These are phyloP conservation scores for Quillaja saponaria DNA, from an alignment of 306 rosid genomes.

Conservation along the genomic window DNA sequence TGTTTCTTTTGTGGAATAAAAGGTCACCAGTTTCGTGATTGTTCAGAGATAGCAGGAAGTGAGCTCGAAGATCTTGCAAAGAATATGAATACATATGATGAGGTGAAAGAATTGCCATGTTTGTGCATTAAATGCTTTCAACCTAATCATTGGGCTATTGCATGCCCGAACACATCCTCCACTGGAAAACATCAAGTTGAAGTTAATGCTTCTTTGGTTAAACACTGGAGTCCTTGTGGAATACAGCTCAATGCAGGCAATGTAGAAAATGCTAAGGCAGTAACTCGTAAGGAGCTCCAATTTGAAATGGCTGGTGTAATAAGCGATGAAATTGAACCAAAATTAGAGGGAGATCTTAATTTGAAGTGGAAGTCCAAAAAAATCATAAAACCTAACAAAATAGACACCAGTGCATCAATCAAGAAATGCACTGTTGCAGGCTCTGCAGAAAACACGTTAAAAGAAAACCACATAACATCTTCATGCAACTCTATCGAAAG, in stretches of 20 bases:
- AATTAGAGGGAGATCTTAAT: constrained; percentile 30
- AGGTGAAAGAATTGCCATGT: constrained; percentile 37
- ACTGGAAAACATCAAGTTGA: constrained; percentile 37
- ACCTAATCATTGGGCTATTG: constrained; percentile 63
- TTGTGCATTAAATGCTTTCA: constrained; percentile 56
- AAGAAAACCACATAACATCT: constrained; percentile 40
- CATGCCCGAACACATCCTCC: constrained; percentile 52
- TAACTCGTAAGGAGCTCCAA: constrained; percentile 25
- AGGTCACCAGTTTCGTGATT: constrained; percentile 63
- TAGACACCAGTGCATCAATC: constrained; percentile 33
- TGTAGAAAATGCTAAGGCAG: constrained; percentile 38
- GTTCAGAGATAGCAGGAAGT: constrained; percentile 42
- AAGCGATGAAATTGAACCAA: constrained; percentile 29
- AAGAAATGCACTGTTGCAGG: constrained; percentile 37
- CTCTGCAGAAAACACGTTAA: constrained; percentile 38
- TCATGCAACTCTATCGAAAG: constrained; percentile 35
- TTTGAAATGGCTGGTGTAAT: constrained; percentile 30
- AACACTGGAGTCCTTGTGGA: constrained; percentile 29
- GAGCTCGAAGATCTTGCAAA: constrained; percentile 57
- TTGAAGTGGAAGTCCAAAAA: constrained; percentile 41
- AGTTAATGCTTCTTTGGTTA: constrained; percentile 29
- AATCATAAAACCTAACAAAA: constrained; percentile 20
- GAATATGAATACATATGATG: constrained; percentile 41
- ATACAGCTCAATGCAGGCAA: constrained; percentile 27
- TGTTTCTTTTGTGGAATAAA: constrained; percentile 75